Evolutionary conservation across 805 yeast species (phyloP), one percentile per base, ranked within the genome.

Genomic region (Teunomyces lycoperdinae): DNA sequence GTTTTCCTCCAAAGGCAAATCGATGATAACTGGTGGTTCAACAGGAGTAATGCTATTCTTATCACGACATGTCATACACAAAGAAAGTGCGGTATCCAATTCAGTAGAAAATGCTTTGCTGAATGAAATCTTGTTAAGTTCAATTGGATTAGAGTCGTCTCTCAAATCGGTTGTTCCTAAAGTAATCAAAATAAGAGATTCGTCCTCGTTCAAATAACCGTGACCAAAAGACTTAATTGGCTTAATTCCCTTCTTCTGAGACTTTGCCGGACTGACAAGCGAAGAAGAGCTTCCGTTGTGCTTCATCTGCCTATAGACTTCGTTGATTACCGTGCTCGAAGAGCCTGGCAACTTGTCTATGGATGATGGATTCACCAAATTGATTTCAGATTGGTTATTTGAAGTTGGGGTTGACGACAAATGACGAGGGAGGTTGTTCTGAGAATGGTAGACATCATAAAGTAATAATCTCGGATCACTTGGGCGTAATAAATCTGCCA

Each of bases 161-260:
- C 96, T 74, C 30, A 83, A 69, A 59, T 91, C 97, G 2, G 94
- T 85, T 0, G 96, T 83, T 0, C 98, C 98, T 47, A 91, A 71
- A 1, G 96, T 89, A 31, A 91, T 79, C 50, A 91, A 70, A n/a
- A 91, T 73, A 57, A 91, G 68, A 2, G 88, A 79, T 58, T 89
- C 91, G 45, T 77, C 76, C 7, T 71, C 67, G 43, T 77, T 75
- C 52, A 91, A 74, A 61, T 80, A 88, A 34, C 85, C 73, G 62
- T 90, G 96, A 32, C 97, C 97, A 68, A 89, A 85, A 0, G 95
- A 85, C 63, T 87, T 89, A 46, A 88, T 79, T 2, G 89, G 85
- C 45, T 79, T 68, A 47, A 72, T 51, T 9, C 58, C 50, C 48
- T 58, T 58, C 24, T 34, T 14, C 10, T 28, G 27, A 24, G 63